Conservation (phyloP, 441 rosid species). For the Mallotus japonicus region DNA sequence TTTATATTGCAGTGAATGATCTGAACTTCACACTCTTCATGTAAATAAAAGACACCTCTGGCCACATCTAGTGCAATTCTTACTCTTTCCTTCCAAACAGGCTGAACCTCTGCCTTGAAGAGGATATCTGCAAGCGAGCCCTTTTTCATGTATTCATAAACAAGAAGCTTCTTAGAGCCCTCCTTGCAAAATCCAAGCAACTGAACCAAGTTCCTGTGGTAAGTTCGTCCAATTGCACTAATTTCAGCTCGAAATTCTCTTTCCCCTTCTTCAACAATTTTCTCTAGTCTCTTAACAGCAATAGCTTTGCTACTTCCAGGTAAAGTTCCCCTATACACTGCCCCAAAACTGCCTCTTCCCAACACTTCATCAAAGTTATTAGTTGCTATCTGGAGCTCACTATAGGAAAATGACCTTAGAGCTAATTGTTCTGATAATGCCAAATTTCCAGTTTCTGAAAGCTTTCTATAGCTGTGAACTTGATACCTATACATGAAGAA, state of each 20-base stretch:
- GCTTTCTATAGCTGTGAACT: constrained; percentile 18
- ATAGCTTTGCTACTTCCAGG: background rate
- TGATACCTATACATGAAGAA: constrained; percentile 18
- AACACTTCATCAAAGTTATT: constrained; percentile 23
- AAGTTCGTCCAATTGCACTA: constrained; percentile 19
- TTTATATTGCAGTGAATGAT: constrained; percentile 22
- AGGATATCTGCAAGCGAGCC: constrained; percentile 22
- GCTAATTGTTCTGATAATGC: constrained; percentile 10
- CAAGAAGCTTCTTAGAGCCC: constrained; percentile 30
- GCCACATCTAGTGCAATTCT: constrained; percentile 27
- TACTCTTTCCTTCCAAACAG: constrained; percentile 12
- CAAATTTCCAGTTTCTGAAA: constrained; percentile 8
- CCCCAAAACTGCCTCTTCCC: constrained; percentile 27
- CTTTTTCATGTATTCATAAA: constrained; percentile 34
- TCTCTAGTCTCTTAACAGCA: constrained; percentile 34
- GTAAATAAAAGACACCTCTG: constrained; percentile 24
- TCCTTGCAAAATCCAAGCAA: constrained; percentile 39
- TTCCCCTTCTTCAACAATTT: constrained; percentile 21
- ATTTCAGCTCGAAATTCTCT: constrained; percentile 27
- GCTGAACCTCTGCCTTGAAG: background rate
- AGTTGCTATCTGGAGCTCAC: constrained; percentile 21
- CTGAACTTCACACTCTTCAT: constrained; percentile 18
- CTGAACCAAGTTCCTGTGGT: constrained; percentile 31
- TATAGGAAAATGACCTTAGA: constrained; percentile 18
- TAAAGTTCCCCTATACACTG: constrained; percentile 25